A percentile compares a stretch with the other conserved stretches of the same genome.
phyloP scores from a whole-genome alignment of 139 green algal genomes.

The Diplosphaera chodatii region DNA sequence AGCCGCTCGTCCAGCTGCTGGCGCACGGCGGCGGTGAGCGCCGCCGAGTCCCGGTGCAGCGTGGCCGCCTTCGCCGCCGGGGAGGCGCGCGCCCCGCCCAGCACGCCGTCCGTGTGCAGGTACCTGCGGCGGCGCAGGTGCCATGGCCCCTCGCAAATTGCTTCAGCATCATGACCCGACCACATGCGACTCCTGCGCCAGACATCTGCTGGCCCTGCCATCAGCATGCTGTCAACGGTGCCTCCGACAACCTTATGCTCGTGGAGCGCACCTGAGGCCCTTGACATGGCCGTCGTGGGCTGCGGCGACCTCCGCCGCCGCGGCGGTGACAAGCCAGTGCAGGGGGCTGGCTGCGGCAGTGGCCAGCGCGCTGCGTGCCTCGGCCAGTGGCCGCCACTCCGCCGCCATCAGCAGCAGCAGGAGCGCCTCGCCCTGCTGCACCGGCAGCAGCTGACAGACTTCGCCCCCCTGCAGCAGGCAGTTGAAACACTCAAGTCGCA shows the following conservation, averaged over 20 bases:
- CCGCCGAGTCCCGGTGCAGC: neutral
- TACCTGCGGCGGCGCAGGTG: too few species aligned
- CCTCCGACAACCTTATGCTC: too few species aligned
- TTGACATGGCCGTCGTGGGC: neutral
- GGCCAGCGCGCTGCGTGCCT: neutral
- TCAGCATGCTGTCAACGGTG: too few species aligned
- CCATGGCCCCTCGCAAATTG: too few species aligned
- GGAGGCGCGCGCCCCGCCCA: neutral
- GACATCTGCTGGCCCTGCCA: too few species aligned
- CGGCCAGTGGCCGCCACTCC: neutral
- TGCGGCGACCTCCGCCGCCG: neutral
- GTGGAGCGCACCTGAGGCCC: neutral
- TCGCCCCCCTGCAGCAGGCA: neutral
- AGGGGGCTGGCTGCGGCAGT: neutral
- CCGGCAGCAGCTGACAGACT: neutral
- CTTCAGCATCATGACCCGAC: too few species aligned
- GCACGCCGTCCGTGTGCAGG: neutral
- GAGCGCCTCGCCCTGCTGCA: neutral
- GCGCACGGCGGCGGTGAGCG: neutral
- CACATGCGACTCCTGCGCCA: too few species aligned
- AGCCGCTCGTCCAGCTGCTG: neutral
- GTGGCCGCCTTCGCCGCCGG: neutral
- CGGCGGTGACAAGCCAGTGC: neutral
- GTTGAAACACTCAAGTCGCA: too few species aligned
- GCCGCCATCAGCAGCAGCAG: neutral